Evolutionary conservation across 371 early-diverging fungal genomes (phyloP), one percentile per base, ranked within the genome.

Genomic region (Rhizomucor pusillus): DNA sequence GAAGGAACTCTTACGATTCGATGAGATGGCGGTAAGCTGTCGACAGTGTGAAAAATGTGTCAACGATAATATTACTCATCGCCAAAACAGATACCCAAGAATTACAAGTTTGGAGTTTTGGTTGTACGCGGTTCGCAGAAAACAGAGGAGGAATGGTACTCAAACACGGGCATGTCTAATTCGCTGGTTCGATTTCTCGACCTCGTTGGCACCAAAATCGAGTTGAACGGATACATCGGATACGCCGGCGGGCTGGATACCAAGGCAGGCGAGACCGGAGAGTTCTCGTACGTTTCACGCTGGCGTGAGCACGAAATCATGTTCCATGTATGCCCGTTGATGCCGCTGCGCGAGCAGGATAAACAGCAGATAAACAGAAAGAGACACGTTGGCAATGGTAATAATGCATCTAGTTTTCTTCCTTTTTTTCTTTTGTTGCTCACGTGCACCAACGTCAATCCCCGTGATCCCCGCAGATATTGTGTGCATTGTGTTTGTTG

Each of bases 221-320:
- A 83, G 29, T 69, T 93, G 33, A 77, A 81, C 22, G 88, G 88
- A 1, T 92, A 89, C 75, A 78, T 80, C 22, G 87, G 91, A 3
- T 93, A 89, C 73, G 69, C 87, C 22, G 93, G 87, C 20, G 93
- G 91, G 9, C 72, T 93, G 57, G 93, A 93, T 73, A 87, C 84
- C 19, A 80, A 81, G 60, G 74, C 71, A 46, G 86, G 86, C 47
- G 81, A 88, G 62, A 84, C 90, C 3, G 94, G 91, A 2, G 76
- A 73, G 14, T 67, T 85, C 47, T 84, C 90, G 2, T 85, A 89
- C 69, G 64, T 85, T 49, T 88, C 90, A 2, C 84, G 81, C 65
- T 90, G 91, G 80, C 85, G 76, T 61, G 85, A 83, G 18, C 84
- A 83, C 54, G 88, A 90, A 52, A 82, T 94, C 55, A 89, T 90